Base-by-base conservation (phyloP, 257 asterid genomes). In the Plantago ovata region DNA sequence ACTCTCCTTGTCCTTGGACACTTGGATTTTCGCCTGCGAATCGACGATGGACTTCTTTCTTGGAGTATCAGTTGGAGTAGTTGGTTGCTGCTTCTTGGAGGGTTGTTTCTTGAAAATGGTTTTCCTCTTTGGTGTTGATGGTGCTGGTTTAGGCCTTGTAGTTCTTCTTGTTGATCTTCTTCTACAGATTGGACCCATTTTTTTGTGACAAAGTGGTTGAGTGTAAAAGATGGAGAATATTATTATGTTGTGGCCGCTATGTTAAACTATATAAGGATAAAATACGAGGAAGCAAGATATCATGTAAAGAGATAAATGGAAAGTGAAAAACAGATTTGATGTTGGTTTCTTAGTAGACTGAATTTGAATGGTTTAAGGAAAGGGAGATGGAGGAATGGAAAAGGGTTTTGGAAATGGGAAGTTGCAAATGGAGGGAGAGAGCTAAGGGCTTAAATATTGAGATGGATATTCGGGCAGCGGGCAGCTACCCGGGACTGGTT, bases 51-150 rank as follows among this genome's bases (percentile, higher is more conserved):
- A 44, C 23, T 43, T 46, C 0, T 42, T 15, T 22, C 20, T 24
- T 52, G 20, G 59, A 53, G 43, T 14, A 9, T 10, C 38, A 3
- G 58, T n/a, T 13, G 21, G 21, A 13, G 21, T 23, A 19, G 2
- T 24, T 24, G 13, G 22, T 53, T 15, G 59, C 40, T 53, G 9
- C 40, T 53, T 53, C 24, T 53, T 38, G 8, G 24, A 9, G 9
- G 10, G 9, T 16, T 53, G 59, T 53, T 53, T 53, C 59, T 53
- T 53, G 58, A 53, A 53, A 53, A 53, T 1, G 58, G 38, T 53
- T 7, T 38, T 32, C 28, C 58, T 53, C 9, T 9, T 22, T 50
- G 56, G 18, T 53, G 58, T 6, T 42, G 48, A 40, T 50, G 56
- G 18, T 53, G 58, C 7, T 42, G 48, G 21, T 14, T 42, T 58